A percentile compares a stretch with the other conserved stretches of the same genome.
phyloP scores from a whole-genome alignment of 257 asterid species.

The Capsicum rhomboideum region DNA sequence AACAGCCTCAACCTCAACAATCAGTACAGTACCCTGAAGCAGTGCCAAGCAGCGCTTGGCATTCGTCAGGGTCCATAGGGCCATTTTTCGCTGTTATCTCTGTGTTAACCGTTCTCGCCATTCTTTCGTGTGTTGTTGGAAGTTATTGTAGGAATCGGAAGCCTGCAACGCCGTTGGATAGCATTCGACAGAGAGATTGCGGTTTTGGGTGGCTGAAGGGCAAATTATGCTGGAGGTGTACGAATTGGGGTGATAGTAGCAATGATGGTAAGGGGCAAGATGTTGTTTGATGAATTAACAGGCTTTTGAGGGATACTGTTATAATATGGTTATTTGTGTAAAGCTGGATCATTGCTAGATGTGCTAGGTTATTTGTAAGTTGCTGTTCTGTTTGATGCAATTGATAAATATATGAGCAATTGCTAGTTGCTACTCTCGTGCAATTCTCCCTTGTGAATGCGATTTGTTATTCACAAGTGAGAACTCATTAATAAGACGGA shows the following conservation, averaged over 20 bases:
- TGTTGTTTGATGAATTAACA: conserved; percentile 4
- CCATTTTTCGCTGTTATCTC: conserved; percentile 34
- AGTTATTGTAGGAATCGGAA: conserved; percentile 17
- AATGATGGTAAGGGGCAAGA: conserved; percentile 10
- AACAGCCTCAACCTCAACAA: conserved; percentile 9
- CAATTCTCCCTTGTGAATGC: neutral
- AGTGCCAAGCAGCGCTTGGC: neutral
- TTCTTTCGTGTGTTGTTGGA: conserved; percentile 21
- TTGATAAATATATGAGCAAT: neutral
- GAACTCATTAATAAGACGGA: neutral
- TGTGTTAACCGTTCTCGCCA: conserved; percentile 15
- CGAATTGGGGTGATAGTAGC: neutral
- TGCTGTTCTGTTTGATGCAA: neutral
- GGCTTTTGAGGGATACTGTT: neutral
- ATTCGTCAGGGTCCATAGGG: conserved; percentile 26
- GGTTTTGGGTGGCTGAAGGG: conserved; percentile 8
- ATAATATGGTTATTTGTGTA: neutral
- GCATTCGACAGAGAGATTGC: conserved; percentile 6
- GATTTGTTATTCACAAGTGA: neutral
- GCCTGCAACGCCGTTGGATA: conserved; percentile 1
- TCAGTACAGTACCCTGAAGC: conserved; percentile 7
- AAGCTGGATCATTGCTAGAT: neutral
- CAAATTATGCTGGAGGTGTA: neutral
- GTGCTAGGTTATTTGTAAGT: neutral
- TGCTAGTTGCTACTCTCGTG: neutral